These are phyloP conservation scores for Phaseolus lunatus DNA, from an alignment of 306 rosid species.

Conservation along the genomic window DNA sequence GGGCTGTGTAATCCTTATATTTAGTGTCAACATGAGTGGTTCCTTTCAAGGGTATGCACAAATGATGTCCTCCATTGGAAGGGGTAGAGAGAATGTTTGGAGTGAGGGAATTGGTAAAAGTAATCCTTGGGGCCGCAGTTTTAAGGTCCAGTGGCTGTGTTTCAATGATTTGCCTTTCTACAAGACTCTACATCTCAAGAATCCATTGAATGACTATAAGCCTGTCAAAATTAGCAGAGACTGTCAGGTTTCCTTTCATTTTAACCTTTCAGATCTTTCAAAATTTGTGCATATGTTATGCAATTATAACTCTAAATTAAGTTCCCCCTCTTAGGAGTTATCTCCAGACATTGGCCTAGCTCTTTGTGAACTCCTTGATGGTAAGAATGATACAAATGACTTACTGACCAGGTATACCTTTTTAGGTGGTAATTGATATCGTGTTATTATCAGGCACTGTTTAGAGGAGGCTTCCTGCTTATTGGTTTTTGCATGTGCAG, in stretches of 20 bases:
- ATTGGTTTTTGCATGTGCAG: constrained; percentile 53
- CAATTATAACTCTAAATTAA: constrained; percentile 42
- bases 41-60: constrained; percentile 89
- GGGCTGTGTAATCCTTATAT: constrained; percentile 70
- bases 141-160: constrained; percentile 78
- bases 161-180: constrained; percentile 78
- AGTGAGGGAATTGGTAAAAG: constrained; percentile 68
- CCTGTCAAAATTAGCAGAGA: constrained; percentile 92
- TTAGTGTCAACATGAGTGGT: constrained; percentile 89
- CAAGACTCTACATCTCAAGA: constrained; percentile 80
- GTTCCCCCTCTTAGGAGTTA: constrained; percentile 66
- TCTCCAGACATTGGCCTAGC: constrained; percentile 79
- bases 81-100: constrained; percentile 82
- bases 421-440: constrained; percentile 25
- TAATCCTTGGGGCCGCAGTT: constrained; percentile 84
- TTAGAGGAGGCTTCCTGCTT: constrained; percentile 37
- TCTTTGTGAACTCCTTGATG: constrained; percentile 82
- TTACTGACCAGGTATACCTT: constrained; percentile 54
- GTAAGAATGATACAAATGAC: constrained; percentile 49
- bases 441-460: constrained; percentile 23
- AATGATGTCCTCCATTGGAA: constrained; percentile 79
- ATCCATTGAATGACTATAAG: constrained; percentile 82
- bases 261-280: constrained; percentile 7
- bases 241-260: constrained; percentile 67
- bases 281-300: constrained; percentile 24